Percentiles rank a stretch among this genome's conserved stretches.
phyloP scores from a whole-genome alignment of 2,329 filamentous ascomycete genomes.

The Emmonsiellopsis sp. region DNA sequence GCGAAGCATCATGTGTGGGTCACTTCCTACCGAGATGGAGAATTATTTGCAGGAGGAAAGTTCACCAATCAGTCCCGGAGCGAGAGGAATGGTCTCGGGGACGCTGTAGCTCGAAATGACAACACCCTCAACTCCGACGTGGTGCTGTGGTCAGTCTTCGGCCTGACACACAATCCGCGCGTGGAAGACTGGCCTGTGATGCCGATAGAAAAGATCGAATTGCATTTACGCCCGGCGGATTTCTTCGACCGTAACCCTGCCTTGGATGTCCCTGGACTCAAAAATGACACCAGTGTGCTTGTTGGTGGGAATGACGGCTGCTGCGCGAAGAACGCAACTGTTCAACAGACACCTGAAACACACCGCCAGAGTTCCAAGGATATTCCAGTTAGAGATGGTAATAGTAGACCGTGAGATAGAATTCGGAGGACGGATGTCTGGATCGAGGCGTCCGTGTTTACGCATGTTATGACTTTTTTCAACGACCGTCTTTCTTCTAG shows the following conservation, averaged over 20 bases:
- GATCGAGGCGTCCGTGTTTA: no score
- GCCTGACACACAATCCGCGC: constrained; percentile 43
- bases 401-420: background rate
- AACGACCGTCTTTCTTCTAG: no score
- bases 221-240: constrained; percentile 39
- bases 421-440: background rate
- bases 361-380: constrained; percentile 2
- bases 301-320: constrained; percentile 6
- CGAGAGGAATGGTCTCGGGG: constrained; percentile 36
- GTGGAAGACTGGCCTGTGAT: constrained; percentile 43
- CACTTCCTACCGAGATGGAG: constrained; percentile 40
- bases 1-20: constrained; percentile 44
- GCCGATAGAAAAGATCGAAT: constrained; percentile 40
- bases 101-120: constrained; percentile 35
- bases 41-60: constrained; percentile 40
- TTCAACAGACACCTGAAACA: constrained; percentile 1
- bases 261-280: constrained; percentile 36
- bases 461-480: no score
- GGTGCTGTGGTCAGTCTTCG: constrained; percentile 43
- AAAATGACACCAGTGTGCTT: constrained; percentile 16
- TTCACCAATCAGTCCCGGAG: constrained; percentile 38
- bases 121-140: constrained; percentile 36
- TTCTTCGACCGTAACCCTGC: constrained; percentile 42
- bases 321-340: background rate
- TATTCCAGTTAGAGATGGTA: constrained; percentile 1